Percentiles rank a stretch among this genome's conserved stretches.
phyloP scores from a whole-genome alignment of 164 flowering plant species.

The Dillenia turbinata region DNA sequence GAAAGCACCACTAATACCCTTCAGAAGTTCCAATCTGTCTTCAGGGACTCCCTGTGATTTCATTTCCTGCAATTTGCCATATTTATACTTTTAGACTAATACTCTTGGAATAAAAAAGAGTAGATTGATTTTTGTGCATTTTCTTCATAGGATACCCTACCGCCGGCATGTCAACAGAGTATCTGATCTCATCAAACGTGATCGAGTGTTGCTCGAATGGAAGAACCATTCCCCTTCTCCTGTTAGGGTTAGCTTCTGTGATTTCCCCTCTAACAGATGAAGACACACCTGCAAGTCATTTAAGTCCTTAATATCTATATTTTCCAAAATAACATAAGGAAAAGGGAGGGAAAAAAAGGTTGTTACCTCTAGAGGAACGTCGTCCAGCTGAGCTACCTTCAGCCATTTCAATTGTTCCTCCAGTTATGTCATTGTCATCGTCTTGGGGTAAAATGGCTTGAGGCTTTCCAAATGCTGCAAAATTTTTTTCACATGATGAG shows the following conservation, averaged over 20 bases:
- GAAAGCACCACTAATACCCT: constrained; percentile 61
- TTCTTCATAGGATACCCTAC: constrained; percentile 14
- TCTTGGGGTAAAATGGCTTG: constrained; percentile 21
- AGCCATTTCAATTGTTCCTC: constrained; percentile 13
- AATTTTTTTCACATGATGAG: too few relatives aligned
- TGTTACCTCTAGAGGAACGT: too few relatives aligned
- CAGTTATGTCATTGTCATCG: constrained; percentile 10
- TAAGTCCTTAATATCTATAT: too few relatives aligned
- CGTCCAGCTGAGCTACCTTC: constrained; percentile 9
- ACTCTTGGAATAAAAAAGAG: too few relatives aligned
- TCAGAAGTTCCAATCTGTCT: constrained; percentile 44
- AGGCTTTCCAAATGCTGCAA: constrained; percentile 31
- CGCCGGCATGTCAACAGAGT: constrained; percentile 59
- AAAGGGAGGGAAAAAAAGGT: too few relatives aligned
- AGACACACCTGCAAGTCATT: not conserved
- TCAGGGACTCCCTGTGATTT: constrained; percentile 44
- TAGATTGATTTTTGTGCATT: too few relatives aligned
- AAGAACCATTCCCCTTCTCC: constrained; percentile 49
- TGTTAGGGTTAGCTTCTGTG: constrained; percentile 5
- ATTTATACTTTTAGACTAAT: not conserved
- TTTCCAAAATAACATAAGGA: too few relatives aligned
- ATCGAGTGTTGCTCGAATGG: constrained; percentile 43
- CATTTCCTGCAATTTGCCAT: constrained; percentile 44
- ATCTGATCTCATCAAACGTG: constrained; percentile 38
- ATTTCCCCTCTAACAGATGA: constrained; percentile 1